A percentile compares a stretch with the other conserved stretches of the same genome.
phyloP scores from a whole-genome alignment of 1,284 basidiomycete species.

The Ceratobasidium sp. region DNA sequence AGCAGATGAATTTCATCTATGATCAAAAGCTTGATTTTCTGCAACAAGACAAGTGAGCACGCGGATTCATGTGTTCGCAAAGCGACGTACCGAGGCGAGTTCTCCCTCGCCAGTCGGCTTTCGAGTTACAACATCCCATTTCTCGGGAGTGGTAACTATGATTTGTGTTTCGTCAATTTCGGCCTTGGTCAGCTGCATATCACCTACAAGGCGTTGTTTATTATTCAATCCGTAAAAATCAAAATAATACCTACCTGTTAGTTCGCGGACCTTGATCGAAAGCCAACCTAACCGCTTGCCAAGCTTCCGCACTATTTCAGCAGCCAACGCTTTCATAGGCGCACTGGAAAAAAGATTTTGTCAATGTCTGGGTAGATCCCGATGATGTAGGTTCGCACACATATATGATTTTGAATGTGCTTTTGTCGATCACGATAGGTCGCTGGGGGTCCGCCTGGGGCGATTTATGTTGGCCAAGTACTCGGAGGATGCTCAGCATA shows the following conservation, averaged over 20 bases:
- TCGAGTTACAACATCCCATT: constrained; percentile 99
- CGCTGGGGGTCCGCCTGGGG: constrained; percentile 55
- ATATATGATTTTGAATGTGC: constrained; percentile 96
- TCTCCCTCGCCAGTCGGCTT: constrained; percentile 98
- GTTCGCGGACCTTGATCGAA: constrained; percentile 85
- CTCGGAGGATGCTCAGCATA: constrained; percentile 92
- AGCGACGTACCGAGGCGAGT: constrained; percentile 79
- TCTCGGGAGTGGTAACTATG: constrained; percentile 99
- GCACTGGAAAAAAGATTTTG: constrained; percentile 64
- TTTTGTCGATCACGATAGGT: constrained; percentile 68
- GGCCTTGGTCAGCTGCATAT: constrained; percentile 96
- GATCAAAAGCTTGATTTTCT: constrained; percentile 95
- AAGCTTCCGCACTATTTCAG: constrained; percentile 95
- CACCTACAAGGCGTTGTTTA: constrained; percentile 65
- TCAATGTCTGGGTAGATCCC: neutral
- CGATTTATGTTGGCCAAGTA: constrained; percentile 78
- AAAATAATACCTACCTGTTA: constrained; percentile 73
- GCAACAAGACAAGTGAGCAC: constrained; percentile 18
- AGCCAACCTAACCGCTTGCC: constrained; percentile 93
- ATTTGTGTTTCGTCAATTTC: constrained; percentile 98
- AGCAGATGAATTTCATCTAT: constrained; percentile 98
- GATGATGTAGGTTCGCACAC: constrained; percentile 68
- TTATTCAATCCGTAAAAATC: constrained; percentile 37
- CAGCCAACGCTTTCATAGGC: constrained; percentile 98
- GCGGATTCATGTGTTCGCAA: neutral